Percentiles rank a stretch among this genome's conserved stretches.
Conservation (phyloP, 352 stramenopile genomes). For the Globisporangium apiculatum region DNA sequence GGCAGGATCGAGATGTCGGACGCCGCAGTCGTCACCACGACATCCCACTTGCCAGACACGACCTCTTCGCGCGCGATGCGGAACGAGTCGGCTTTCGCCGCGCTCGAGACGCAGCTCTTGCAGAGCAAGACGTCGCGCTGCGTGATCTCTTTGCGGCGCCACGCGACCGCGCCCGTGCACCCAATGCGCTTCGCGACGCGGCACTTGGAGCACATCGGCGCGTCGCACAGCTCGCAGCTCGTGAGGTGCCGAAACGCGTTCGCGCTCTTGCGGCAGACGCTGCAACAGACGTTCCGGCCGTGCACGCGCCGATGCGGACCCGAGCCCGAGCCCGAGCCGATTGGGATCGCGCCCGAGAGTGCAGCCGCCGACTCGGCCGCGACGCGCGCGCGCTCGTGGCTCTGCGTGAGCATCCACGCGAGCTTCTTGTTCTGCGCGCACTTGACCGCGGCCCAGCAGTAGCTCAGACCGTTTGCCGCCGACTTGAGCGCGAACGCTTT, state of each 20-base stretch:
- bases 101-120: slow-evolving; percentile 8
- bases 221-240: slow-evolving; percentile 8
- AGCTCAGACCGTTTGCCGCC: slow-evolving; percentile 13
- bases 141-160: slow-evolving; percentile 9
- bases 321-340: neutral
- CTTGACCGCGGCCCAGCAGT: slow-evolving; percentile 13
- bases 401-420: slow-evolving; percentile 7
- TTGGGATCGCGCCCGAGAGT: neutral
- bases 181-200: slow-evolving; percentile 10
- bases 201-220: slow-evolving; percentile 11
- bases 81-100: slow-evolving; percentile 4
- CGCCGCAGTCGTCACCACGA: neutral
- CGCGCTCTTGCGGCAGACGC: slow-evolving; percentile 9
- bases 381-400: neutral
- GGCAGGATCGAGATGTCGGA: slow-evolving; percentile 9
- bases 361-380: neutral
- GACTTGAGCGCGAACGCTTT: slow-evolving; percentile 9
- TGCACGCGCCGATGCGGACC: slow-evolving; percentile 10
- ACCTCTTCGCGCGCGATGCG: slow-evolving; percentile 13
- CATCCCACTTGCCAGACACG: slow-evolving; percentile 10
- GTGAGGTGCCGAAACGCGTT: slow-evolving; percentile 6
- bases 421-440: slow-evolving; percentile 18
- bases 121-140: slow-evolving; percentile 6
- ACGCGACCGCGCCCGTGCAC: neutral
- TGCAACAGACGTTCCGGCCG: slow-evolving; percentile 12